phyloP scores from a whole-genome alignment of 1,284 basidiomycete genomes.

The Cryptococcus deneoformans region DNA sequence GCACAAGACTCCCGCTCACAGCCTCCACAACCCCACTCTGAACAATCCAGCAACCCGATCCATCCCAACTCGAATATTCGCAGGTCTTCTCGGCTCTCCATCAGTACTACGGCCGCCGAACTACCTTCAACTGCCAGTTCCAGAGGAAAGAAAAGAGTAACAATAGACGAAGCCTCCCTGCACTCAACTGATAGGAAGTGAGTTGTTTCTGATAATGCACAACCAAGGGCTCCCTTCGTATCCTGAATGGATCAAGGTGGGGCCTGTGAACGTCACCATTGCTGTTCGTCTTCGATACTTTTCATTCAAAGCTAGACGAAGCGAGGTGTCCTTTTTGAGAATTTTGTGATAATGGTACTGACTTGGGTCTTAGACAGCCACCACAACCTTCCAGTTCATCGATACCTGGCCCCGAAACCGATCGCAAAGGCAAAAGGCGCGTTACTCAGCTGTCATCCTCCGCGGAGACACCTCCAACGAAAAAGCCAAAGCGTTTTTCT shows the following conservation, averaged over 20 bases:
- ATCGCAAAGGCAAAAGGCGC: constrained; percentile 45
- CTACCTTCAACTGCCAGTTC: constrained; percentile 5
- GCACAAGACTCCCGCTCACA: no score
- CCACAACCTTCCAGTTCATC: no score
- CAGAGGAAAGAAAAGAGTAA: constrained; percentile 32
- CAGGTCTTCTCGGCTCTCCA: constrained; percentile 35
- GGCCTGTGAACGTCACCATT: no score
- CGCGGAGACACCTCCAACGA: constrained; percentile 1
- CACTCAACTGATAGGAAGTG: constrained; percentile 18
- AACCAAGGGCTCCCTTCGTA: no score
- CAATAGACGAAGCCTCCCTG: constrained; percentile 7
- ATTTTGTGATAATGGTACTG: no score
- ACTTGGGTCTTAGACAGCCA: no score
- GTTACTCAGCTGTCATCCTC: constrained; percentile 17
- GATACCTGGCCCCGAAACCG: constrained; percentile 6
- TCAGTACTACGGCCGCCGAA: constrained; percentile 11
- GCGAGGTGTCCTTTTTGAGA: no score
- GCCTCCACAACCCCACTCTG: no score
- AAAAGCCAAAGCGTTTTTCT: constrained; percentile 12
- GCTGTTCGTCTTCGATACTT: no score
- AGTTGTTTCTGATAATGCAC: constrained; percentile 4
- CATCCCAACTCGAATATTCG: constrained; percentile 11
- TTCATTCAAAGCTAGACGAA: no score
- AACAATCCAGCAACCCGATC: no score
- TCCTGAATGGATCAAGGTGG: no score